Percentiles rank a stretch among this genome's conserved stretches.
Conservation (phyloP, 768 basidiomycete genomes). For the Serpula lacrymans region DNA sequence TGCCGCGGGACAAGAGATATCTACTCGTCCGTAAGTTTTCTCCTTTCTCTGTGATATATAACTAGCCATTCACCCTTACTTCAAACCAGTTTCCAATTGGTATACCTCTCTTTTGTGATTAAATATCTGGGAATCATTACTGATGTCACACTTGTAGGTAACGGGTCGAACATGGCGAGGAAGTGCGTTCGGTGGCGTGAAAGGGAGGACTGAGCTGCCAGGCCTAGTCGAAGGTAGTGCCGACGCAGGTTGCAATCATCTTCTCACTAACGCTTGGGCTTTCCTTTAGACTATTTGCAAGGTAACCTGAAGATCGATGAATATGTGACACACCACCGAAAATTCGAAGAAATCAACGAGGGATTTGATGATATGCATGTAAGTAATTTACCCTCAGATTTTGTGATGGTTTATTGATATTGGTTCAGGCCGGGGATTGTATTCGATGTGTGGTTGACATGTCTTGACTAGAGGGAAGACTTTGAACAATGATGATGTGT, state of each 20-base stretch:
- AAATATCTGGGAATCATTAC: not conserved
- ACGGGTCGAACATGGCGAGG: slow-evolving; percentile 96
- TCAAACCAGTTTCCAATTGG: slow-evolving; percentile 49
- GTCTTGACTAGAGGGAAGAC: slow-evolving; percentile 36
- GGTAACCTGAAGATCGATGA: slow-evolving; percentile 90
- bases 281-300: slow-evolving; percentile 65
- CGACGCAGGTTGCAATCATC: not conserved
- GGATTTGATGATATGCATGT: slow-evolving; percentile 98
- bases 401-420: not conserved
- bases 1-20: slow-evolving; percentile 93
- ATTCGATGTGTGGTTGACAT: slow-evolving; percentile 96
- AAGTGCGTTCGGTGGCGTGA: slow-evolving; percentile 94
- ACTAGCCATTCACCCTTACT: slow-evolving; percentile 7
- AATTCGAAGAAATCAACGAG: slow-evolving; percentile 71
- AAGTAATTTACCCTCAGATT: slow-evolving; percentile 31
- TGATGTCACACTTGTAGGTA: slow-evolving; percentile 47
- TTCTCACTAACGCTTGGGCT: slow-evolving; percentile 5
- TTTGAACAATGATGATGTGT: not conserved
- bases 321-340: slow-evolving; percentile 87
- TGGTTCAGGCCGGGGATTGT: slow-evolving; percentile 70
- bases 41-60: slow-evolving; percentile 9
- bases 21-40: slow-evolving; percentile 72
- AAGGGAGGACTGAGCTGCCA: slow-evolving; percentile 94
- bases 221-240: slow-evolving; percentile 81
- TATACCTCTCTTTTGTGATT: not conserved